A percentile compares a stretch with the other conserved stretches of the same genome.
Evolutionary conservation across 176 grass and related monocot species (phyloP).

Genomic region (Triticum dicoccoides): DNA sequence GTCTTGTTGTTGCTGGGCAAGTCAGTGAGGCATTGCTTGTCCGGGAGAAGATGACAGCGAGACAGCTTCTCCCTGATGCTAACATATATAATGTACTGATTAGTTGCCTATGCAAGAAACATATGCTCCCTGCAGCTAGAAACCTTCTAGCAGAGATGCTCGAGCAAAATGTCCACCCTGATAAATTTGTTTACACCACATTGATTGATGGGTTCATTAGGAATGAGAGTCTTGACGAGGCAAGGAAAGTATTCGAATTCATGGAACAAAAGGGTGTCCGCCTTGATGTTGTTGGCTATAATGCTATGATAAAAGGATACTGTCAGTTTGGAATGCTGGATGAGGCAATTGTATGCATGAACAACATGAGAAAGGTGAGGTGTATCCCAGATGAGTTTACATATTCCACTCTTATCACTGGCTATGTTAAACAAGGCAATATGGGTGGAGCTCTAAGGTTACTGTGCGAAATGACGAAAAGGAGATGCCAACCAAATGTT

Average conservation of each 20-base stretch:
- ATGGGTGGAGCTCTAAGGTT: conserved; percentile 44
- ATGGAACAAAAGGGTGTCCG: conserved; percentile 51
- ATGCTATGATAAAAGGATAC: conserved; percentile 89
- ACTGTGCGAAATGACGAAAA: conserved; percentile 74
- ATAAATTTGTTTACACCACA: conserved; percentile 87
- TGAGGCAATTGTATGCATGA: conserved; percentile 59
- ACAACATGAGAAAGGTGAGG: conserved; percentile 51
- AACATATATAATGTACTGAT: conserved; percentile 84
- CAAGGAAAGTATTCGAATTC: conserved; percentile 66
- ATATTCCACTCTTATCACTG: conserved; percentile 66
- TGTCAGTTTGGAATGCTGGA: conserved; percentile 73
- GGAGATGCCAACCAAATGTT: conserved; percentile 59
- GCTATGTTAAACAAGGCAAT: conserved; percentile 58
- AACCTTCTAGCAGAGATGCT: conserved; percentile 80
- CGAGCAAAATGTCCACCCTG: conserved; percentile 59
- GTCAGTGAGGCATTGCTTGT: conserved; percentile 58
- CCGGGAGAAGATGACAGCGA: conserved; percentile 66
- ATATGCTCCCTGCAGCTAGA: conserved; percentile 74
- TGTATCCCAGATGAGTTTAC: conserved; percentile 70
- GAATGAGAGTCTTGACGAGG: conserved; percentile 61
- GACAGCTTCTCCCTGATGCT: conserved; percentile 54
- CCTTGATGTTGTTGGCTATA: conserved; percentile 58
- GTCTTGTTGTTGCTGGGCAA: conserved; percentile 56
- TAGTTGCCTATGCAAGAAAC: conserved; percentile 75
- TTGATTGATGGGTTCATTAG: conserved; percentile 84